Evolutionary conservation across 495 filamentous ascomycete species (phyloP).

Genomic region (Hyaloscypha variabilis): DNA sequence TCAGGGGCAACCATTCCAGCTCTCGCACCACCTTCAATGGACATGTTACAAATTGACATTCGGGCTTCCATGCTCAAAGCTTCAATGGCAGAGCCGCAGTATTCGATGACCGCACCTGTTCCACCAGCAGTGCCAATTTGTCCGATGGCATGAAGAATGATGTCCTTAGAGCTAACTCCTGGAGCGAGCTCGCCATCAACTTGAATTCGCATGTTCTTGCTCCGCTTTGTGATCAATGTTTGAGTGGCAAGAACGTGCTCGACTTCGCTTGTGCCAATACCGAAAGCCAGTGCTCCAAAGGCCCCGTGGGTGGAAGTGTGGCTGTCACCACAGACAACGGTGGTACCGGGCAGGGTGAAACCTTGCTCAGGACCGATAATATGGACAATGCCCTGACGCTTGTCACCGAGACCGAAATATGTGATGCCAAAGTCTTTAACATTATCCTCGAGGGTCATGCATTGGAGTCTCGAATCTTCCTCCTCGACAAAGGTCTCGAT

Average conservation of each 20-base stretch:
- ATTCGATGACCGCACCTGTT: slow-evolving; percentile 94
- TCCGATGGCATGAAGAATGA: slow-evolving; percentile 92
- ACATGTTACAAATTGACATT: slow-evolving; percentile 99
- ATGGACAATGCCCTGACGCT: slow-evolving; percentile 97
- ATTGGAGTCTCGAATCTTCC: slow-evolving; percentile 90
- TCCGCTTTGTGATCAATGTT: slow-evolving; percentile 88
- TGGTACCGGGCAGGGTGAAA: slow-evolving; percentile 96
- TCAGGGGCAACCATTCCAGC: slow-evolving; percentile 97
- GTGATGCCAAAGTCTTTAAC: slow-evolving; percentile 96
- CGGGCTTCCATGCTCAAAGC: slow-evolving; percentile 92
- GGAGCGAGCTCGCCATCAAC: slow-evolving; percentile 90
- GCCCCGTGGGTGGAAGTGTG: slow-evolving; percentile 98
- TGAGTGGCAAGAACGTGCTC: slow-evolving; percentile 98
- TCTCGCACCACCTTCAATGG: slow-evolving; percentile 95
- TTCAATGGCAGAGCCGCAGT: slow-evolving; percentile 90
- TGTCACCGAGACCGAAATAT: slow-evolving; percentile 96
- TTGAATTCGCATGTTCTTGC: slow-evolving; percentile 98
- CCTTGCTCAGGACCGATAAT: slow-evolving; percentile 99
- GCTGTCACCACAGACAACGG: slow-evolving; percentile 95
- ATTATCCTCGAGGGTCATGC: slow-evolving; percentile 93
- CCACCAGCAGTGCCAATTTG: slow-evolving; percentile 95
- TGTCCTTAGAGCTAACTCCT: slow-evolving; percentile 95
- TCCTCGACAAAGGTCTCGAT: slow-evolving; percentile 88
- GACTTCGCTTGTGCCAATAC: slow-evolving; percentile 97
- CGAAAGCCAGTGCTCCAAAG: slow-evolving; percentile 93